A percentile compares a stretch with the other conserved stretches of the same genome.
Evolutionary conservation across 2,329 filamentous ascomycete genomes (phyloP).

Genomic region (Diaporthe longicolla): DNA sequence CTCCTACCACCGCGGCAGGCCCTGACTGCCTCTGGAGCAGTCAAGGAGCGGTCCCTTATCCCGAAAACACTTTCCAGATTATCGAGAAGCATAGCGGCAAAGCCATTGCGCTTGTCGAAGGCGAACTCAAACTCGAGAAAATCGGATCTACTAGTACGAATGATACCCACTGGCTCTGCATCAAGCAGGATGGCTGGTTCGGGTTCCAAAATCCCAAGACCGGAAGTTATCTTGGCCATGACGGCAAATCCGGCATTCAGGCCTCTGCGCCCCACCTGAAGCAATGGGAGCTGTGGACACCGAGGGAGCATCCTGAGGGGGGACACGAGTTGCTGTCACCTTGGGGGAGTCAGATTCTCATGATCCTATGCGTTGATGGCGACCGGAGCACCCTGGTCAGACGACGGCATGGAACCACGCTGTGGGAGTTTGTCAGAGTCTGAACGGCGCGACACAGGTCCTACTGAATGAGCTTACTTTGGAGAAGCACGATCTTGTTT

Average conservation of each 20-base stretch:
- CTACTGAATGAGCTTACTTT: too few species aligned
- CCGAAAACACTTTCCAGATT: neutral
- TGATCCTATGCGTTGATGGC: neutral
- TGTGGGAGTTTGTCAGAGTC: constrained; percentile 8
- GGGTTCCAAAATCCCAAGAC: neutral
- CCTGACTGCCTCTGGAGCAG: neutral
- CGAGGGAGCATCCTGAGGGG: neutral
- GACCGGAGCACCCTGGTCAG: neutral
- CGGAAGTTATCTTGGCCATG: neutral
- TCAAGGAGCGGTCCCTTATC: neutral
- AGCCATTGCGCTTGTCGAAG: neutral
- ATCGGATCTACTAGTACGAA: accelerated
- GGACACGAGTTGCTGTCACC: neutral
- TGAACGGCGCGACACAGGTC: neutral
- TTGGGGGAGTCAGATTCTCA: neutral
- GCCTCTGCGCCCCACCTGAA: neutral
- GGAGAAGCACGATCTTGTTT: too few species aligned
- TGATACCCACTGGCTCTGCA: neutral
- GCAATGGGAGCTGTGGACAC: neutral
- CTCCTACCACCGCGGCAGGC: too few species aligned
- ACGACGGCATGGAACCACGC: neutral
- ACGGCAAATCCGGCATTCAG: neutral
- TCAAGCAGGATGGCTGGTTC: neutral
- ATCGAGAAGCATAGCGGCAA: neutral
- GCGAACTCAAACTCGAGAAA: neutral